Percentiles rank a stretch among this genome's conserved stretches.
phyloP scores from a whole-genome alignment of 345 rosid species.

The Psidium guajava region DNA sequence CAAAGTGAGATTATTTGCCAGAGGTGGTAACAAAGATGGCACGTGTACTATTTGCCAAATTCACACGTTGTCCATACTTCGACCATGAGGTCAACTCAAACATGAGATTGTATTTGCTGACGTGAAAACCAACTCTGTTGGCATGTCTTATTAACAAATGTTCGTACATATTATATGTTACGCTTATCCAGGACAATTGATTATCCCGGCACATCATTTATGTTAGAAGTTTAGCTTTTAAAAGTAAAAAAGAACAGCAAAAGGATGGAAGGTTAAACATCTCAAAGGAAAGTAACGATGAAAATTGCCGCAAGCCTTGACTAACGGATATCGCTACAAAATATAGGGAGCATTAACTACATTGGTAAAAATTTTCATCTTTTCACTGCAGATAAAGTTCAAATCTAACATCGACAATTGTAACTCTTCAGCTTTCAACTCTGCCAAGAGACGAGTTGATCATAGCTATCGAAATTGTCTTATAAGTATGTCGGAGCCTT shows the following conservation, averaged over 20 bases:
- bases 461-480: too few species aligned
- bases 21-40: not conserved
- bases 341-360: too few species aligned
- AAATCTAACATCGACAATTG: too few species aligned
- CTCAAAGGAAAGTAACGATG: not conserved
- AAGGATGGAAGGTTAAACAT: not conserved
- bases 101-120: not conserved
- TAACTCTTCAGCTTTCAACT: not conserved
- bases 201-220: fast-evolving
- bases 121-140: not conserved
- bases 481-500: not conserved
- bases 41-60: not conserved
- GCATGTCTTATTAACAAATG: not conserved
- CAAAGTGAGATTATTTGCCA: not conserved
- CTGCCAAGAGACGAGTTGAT: not conserved
- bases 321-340: not conserved
- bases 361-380: not conserved
- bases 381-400: not conserved
- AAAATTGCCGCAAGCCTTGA: not conserved
- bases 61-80: not conserved
- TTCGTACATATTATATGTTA: not conserved
- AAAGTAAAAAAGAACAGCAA: too few species aligned
- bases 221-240: not conserved
- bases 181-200: not conserved
- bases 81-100: not conserved